Evolutionary conservation across 148 eudicot genomes (phyloP).

Genomic region (Spergularia bocconei): DNA sequence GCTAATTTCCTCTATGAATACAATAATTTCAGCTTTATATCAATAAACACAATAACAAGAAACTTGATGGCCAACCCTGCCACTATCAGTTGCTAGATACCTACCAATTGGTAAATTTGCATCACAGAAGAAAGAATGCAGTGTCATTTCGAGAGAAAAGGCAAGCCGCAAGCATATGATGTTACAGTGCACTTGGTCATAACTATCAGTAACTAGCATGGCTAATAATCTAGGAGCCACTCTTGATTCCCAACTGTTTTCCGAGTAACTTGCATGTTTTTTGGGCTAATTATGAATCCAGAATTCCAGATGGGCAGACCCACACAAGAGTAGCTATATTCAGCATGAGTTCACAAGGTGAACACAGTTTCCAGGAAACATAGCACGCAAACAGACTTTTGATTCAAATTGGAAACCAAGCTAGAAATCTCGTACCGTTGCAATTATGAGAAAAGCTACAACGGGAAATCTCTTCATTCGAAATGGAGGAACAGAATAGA

Average conservation of each 20-base stretch:
- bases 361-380: neutral
- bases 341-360: neutral
- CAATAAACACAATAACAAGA: neutral
- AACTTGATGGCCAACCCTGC: neutral
- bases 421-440: constrained; percentile 56
- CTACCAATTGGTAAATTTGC: neutral
- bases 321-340: neutral
- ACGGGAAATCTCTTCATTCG: constrained; percentile 92
- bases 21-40: neutral
- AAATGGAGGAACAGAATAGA: constrained; percentile 97
- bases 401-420: neutral
- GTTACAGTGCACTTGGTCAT: neutral
- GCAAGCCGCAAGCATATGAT: neutral
- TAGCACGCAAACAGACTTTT: neutral
- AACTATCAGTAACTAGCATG: neutral
- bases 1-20: neutral
- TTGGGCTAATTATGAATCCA: neutral
- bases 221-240: no score
- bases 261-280: neutral
- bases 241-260: neutral
- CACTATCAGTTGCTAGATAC: neutral
- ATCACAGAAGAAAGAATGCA: neutral
- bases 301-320: neutral
- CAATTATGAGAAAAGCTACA: constrained; percentile 91
- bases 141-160: neutral